phyloP scores from a whole-genome alignment of 495 filamentous ascomycete species.

The Opeltia flavorubescens region DNA sequence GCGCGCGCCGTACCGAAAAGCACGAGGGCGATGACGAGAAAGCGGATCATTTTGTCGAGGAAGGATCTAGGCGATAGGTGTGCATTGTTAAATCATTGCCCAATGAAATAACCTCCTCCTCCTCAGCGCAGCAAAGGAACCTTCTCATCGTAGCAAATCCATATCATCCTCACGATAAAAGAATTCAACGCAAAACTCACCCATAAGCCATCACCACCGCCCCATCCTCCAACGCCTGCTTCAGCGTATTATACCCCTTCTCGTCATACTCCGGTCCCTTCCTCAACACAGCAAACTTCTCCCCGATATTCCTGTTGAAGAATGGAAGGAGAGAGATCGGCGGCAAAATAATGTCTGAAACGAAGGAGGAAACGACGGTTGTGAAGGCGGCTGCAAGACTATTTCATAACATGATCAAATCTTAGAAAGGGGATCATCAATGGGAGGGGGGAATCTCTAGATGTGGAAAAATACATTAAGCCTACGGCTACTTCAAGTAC shows the following conservation, averaged over 20 bases:
- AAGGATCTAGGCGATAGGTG: conserved; percentile 34
- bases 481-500: conserved; percentile 64
- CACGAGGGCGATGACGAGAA: conserved; percentile 48
- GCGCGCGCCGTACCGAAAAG: conserved; percentile 52
- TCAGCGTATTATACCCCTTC: conserved; percentile 51
- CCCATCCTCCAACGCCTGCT: conserved; percentile 54
- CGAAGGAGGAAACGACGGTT: conserved; percentile 55
- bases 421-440: neutral
- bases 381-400: conserved; percentile 63
- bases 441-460: neutral
- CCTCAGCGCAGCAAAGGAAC: no score
- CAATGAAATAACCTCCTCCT: neutral
- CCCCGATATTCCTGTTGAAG: conserved; percentile 55
- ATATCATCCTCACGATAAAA: neutral
- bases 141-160: neutral
- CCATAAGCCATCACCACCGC: conserved; percentile 60
- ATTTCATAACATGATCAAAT: neutral
- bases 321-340: conserved; percentile 55
- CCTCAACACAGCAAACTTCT: conserved; percentile 57
- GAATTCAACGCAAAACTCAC: conserved; percentile 23
- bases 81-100: neutral
- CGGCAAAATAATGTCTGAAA: conserved; percentile 55
- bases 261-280: conserved; percentile 36
- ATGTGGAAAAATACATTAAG: conserved; percentile 37
- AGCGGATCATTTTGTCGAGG: conserved; percentile 50